These are phyloP conservation scores for Trichoderma gracile DNA, from an alignment of 2,329 filamentous ascomycete genomes.

Conservation along the genomic window DNA sequence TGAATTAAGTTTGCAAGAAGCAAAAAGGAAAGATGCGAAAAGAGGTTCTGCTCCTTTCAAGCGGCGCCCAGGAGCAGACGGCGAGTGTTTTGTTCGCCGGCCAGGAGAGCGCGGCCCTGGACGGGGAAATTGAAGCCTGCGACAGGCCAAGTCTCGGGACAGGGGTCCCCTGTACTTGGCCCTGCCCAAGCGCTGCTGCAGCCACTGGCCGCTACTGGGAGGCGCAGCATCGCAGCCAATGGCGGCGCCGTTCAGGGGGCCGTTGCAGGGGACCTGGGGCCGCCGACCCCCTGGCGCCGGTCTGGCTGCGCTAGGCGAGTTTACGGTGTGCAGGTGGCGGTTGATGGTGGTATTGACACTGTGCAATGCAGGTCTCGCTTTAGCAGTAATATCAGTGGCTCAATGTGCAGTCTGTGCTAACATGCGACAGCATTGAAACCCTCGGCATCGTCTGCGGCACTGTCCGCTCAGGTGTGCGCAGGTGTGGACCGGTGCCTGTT, in stretches of 20 bases:
- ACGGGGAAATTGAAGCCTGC: conserved; percentile 24
- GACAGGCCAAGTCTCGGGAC: conserved; percentile 15
- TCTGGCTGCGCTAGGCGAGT: neutral
- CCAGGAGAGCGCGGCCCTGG: conserved; percentile 16
- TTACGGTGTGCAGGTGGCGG: conserved; percentile 2
- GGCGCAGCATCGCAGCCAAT: conserved; percentile 24
- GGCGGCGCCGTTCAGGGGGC: conserved; percentile 24
- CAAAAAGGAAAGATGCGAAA: conserved; percentile 21
- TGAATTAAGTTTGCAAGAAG: conserved; percentile 24
- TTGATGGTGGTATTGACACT: neutral
- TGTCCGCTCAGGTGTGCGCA: neutral
- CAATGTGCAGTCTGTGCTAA: too few relatives aligned
- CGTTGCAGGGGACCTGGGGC: conserved; percentile 1
- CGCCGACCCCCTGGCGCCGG: neutral
- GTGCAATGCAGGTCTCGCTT: neutral
- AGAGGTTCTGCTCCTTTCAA: conserved; percentile 13
- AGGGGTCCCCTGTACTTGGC: conserved; percentile 8
- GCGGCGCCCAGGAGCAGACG: conserved; percentile 6
- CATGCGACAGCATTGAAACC: neutral
- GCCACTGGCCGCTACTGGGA: conserved; percentile 16
- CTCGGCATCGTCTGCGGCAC: neutral
- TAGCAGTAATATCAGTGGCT: too few relatives aligned
- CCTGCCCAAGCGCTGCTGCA: neutral
- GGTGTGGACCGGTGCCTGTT: neutral
- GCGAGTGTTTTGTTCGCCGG: conserved; percentile 25